These are phyloP conservation scores for Misopates orontium DNA, from an alignment of 257 asterid species.

Conservation along the genomic window DNA sequence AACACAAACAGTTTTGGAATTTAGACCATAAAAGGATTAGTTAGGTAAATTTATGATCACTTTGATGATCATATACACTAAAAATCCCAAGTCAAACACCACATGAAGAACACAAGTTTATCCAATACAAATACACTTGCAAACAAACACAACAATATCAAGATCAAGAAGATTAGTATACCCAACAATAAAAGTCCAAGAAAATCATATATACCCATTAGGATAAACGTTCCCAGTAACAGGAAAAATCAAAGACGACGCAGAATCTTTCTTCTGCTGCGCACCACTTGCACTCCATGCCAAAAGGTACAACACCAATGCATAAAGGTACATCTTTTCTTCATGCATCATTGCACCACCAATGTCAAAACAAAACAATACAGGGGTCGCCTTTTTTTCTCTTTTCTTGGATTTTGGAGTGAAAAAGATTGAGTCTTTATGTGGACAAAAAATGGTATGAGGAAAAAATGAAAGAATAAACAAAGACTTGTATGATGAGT, in stretches of 20 bases:
- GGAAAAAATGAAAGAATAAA: not conserved
- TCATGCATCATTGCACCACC: constrained; percentile 19
- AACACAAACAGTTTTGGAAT: not conserved
- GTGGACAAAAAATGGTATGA: too few relatives aligned
- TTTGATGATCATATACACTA: constrained; percentile 5
- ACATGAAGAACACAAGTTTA: not conserved
- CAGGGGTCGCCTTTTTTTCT: too few relatives aligned
- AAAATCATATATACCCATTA: constrained; percentile 47
- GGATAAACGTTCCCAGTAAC: constrained; percentile 88
- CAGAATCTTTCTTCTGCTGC: constrained; percentile 30
- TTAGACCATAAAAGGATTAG: not conserved
- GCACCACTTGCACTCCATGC: constrained; percentile 43
- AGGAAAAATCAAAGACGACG: constrained; percentile 72
- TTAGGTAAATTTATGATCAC: too few relatives aligned
- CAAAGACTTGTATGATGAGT: constrained; percentile 1
- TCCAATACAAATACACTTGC: too few relatives aligned
- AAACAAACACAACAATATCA: constrained; percentile 9
- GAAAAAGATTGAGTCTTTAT: too few relatives aligned
- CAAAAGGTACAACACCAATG: constrained; percentile 47
- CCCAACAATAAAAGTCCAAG: constrained; percentile 9
- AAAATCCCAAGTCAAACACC: constrained; percentile 15
- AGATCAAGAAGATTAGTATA: not conserved
- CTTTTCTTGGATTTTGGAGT: too few relatives aligned
- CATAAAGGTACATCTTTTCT: constrained; percentile 38
- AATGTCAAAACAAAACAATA: not conserved